phyloP scores from a whole-genome alignment of 306 rosid genomes.

The Ormosia semicastrata region DNA sequence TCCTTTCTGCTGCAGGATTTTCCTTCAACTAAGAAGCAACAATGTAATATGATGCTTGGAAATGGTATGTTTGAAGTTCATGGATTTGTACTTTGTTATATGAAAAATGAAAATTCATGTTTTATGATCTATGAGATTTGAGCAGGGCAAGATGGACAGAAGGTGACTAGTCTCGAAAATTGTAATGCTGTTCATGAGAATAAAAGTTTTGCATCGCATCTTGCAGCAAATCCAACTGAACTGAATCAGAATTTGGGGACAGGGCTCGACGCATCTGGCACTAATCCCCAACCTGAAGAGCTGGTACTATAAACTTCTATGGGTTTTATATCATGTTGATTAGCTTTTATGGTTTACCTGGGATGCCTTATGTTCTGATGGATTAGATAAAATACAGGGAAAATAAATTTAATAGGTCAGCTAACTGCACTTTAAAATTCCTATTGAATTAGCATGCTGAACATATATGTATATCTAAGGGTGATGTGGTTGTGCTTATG shows the following conservation, averaged over 20 bases:
- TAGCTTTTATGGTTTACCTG: not conserved
- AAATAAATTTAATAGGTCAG: not conserved
- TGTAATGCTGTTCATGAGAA: conserved; percentile 2
- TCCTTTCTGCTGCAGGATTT: conserved; percentile 23
- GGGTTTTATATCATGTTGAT: not conserved
- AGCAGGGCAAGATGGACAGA: conserved; percentile 25
- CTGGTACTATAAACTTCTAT: not conserved
- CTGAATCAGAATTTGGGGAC: conserved; percentile 7
- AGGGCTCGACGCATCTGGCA: not conserved
- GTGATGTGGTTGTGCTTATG: not conserved
- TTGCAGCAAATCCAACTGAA: conserved; percentile 19
- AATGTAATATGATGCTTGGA: conserved; percentile 3
- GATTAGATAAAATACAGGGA: not conserved
- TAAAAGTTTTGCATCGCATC: not conserved
- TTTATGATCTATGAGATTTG: conserved; percentile 19
- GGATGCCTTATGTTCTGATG: not conserved
- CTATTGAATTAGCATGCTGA: not conserved
- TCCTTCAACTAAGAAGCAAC: conserved; percentile 11
- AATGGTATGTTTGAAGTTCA: conserved; percentile 36
- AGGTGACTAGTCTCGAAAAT: not conserved
- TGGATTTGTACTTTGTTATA: not conserved
- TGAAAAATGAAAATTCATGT: not conserved
- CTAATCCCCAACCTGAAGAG: not conserved
- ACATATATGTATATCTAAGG: not conserved
- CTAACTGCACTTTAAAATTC: not conserved